phyloP scores from a whole-genome alignment of 164 flowering plant genomes.

The Vitis labrusca region DNA sequence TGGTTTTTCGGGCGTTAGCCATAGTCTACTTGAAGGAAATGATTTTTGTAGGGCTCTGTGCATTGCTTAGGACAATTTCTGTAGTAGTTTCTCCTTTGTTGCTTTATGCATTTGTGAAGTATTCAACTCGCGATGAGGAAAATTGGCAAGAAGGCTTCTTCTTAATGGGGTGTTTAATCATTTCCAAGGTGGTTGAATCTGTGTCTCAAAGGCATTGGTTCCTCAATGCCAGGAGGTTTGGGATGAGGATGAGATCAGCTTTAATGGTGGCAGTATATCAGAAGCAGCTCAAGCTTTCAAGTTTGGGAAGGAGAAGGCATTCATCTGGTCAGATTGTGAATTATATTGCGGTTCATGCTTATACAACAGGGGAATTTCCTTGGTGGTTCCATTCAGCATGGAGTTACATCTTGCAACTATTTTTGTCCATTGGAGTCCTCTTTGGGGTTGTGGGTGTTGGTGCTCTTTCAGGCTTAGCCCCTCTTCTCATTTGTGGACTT shows the following conservation, averaged over 20 bases:
- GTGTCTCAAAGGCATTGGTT: slow-evolving; percentile 67
- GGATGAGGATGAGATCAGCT: slow-evolving; percentile 84
- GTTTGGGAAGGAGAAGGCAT: slow-evolving; percentile 57
- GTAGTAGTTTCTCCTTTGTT: slow-evolving; percentile 58
- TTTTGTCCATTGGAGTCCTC: slow-evolving; percentile 50
- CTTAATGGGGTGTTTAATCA: slow-evolving; percentile 53
- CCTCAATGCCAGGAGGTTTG: slow-evolving; percentile 58
- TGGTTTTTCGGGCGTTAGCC: slow-evolving; percentile 45
- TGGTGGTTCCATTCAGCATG: slow-evolving; percentile 76
- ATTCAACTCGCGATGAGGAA: slow-evolving; percentile 29
- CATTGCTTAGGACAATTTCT: slow-evolving; percentile 50
- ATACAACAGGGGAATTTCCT: slow-evolving; percentile 73
- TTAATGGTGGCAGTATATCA: slow-evolving; percentile 66
- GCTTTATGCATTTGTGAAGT: slow-evolving; percentile 61
- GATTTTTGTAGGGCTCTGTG: slow-evolving; percentile 46
- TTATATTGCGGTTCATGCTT: slow-evolving; percentile 86
- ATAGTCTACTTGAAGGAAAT: slow-evolving; percentile 57
- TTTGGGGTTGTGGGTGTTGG: slow-evolving; percentile 60
- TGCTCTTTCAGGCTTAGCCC: slow-evolving; percentile 62
- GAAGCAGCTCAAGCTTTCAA: slow-evolving; percentile 77
- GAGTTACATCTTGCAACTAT: slow-evolving; percentile 49
- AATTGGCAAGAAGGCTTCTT: slow-evolving; percentile 34
- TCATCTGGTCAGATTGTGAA: slow-evolving; percentile 87
- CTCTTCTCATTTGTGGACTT: slow-evolving; percentile 54
- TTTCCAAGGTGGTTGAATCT: slow-evolving; percentile 64